Evolutionary conservation across 2,329 filamentous ascomycete genomes (phyloP).

Genomic region (Magnaporthiopsis incrustans): DNA sequence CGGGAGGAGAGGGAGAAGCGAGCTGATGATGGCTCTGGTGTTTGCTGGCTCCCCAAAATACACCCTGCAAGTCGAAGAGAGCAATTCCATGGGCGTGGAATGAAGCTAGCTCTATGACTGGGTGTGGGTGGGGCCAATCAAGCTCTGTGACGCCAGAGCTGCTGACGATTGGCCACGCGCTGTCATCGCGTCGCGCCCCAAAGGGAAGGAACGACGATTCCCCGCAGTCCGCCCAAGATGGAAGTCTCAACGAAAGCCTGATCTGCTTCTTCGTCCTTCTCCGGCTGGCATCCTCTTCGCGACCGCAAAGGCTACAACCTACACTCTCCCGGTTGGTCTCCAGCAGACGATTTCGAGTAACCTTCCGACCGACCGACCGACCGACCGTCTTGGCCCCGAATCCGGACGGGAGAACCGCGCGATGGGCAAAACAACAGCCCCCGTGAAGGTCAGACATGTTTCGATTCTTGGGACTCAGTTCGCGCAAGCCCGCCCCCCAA

Average conservation of each 20-base stretch:
- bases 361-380: neutral
- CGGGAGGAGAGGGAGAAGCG: no score
- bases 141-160: neutral
- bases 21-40: no score
- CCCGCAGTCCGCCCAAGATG: no score
- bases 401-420: no score
- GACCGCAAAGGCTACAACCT: neutral
- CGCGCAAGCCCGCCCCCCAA: neutral
- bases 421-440: neutral
- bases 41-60: no score
- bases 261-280: no score
- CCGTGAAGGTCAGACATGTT: neutral
- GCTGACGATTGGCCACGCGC: neutral
- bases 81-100: no score
- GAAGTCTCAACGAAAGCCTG: no score
- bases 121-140: neutral
- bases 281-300: no score
- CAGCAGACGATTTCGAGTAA: neutral
- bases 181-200: neutral
- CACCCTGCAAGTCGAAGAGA: no score
- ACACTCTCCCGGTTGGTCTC: neutral
- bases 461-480: neutral
- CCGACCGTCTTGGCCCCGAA: neutral
- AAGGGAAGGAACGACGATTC: neutral
- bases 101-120: neutral